Conservation (phyloP, 768 basidiomycete genomes). For the Peribolospora kevripleyi region DNA sequence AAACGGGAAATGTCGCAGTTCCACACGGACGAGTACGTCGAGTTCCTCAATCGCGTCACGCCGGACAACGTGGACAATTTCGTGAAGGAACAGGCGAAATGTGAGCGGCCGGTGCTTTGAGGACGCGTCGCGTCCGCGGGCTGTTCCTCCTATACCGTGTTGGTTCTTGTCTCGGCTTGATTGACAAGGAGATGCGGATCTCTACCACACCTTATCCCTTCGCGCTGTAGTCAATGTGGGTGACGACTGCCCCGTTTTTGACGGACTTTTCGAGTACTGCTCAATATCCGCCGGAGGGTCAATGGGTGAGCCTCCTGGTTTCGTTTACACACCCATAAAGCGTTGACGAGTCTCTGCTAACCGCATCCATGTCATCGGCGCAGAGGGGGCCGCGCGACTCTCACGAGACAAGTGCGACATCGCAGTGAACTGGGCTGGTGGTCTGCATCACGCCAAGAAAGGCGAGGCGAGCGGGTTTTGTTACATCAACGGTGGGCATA, state of each 20-base stretch:
- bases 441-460: constrained; percentile 95
- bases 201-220: background rate
- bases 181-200: constrained; percentile 9
- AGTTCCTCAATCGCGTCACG: constrained; percentile 77
- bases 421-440: constrained; percentile 97
- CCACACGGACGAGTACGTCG: constrained; percentile 97
- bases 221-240: constrained; percentile 61
- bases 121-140: background rate
- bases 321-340: background rate
- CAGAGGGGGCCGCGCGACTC: constrained; percentile 88
- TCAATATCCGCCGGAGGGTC: constrained; percentile 99
- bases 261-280: constrained; percentile 94
- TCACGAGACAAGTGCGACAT: constrained; percentile 97
- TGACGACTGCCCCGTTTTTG: constrained; percentile 96
- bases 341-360: background rate
- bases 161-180: background rate
- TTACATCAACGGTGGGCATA: constrained; percentile 66
- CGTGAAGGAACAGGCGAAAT: constrained; percentile 86
- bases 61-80: constrained; percentile 87
- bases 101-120: constrained; percentile 24
- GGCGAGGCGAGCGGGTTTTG: constrained; percentile 97
- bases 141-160: background rate
- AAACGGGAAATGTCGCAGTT: constrained; percentile 99
- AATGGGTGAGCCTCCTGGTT: constrained; percentile 47
- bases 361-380: background rate